Percentiles rank a stretch among this genome's conserved stretches.
These are phyloP conservation scores for Starmerella khaoyaiensis DNA, from an alignment of 805 yeast genomes.

Conservation along the genomic window DNA sequence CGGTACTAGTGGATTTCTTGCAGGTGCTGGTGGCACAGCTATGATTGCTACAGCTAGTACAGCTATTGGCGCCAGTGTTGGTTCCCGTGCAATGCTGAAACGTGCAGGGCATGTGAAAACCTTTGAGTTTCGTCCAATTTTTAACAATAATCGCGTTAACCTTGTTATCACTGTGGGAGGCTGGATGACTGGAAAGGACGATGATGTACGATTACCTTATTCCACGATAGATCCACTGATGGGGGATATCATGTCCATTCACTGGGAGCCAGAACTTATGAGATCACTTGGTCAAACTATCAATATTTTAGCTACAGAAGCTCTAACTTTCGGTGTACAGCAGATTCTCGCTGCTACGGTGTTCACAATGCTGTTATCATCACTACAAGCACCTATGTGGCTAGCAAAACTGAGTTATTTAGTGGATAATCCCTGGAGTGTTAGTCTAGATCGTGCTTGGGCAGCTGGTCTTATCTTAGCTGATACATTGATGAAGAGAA, in stretches of 20 bases:
- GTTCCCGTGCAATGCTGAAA: slow-evolving; percentile 68
- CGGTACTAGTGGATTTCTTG: slow-evolving; percentile 86
- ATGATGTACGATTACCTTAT: slow-evolving; percentile 92
- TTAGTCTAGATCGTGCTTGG: slow-evolving; percentile 94
- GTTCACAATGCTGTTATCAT: slow-evolving; percentile 78
- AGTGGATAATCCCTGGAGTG: slow-evolving; percentile 96
- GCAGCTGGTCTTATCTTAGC: slow-evolving; percentile 84
- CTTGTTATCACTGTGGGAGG: slow-evolving; percentile 84
- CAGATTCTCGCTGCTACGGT: slow-evolving; percentile 89
- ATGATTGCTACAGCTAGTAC: slow-evolving; percentile 87
- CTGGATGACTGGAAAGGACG: slow-evolving; percentile 92
- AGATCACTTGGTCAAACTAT: slow-evolving; percentile 94
- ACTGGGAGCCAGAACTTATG: slow-evolving; percentile 98
- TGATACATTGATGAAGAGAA: slow-evolving; percentile 74
- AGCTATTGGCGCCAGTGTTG: slow-evolving; percentile 80
- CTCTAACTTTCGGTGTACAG: slow-evolving; percentile 82
- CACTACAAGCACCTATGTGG: slow-evolving; percentile 85
- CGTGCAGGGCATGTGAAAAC: slow-evolving; percentile 88
- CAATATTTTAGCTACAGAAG: slow-evolving; percentile 83
- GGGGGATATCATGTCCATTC: slow-evolving; percentile 85
- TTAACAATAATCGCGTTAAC: slow-evolving; percentile 78
- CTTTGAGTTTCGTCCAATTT: slow-evolving; percentile 85
- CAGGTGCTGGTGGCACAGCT: slow-evolving; percentile 95
- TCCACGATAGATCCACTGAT: slow-evolving; percentile 94
- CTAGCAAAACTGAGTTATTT: slow-evolving; percentile 77